Conservation (phyloP, 768 basidiomycete species). For the Lentinula sp. region DNA sequence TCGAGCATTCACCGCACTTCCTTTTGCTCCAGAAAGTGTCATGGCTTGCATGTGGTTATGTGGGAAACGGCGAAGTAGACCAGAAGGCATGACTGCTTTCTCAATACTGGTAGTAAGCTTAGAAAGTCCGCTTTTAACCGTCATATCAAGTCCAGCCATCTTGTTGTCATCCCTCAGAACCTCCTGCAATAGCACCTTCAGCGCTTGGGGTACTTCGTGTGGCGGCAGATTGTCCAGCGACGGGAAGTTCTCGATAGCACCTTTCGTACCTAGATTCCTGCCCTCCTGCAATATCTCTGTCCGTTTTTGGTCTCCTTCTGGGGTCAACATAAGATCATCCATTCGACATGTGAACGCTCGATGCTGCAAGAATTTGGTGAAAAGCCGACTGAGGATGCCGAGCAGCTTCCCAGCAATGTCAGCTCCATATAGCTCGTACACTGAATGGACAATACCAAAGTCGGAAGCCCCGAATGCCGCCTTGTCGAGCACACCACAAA, state of each 20-base stretch:
- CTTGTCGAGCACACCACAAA: slow-evolving; percentile 95
- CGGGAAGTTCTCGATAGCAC: slow-evolving; percentile 87
- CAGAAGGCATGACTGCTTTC: slow-evolving; percentile 79
- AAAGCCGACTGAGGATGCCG: slow-evolving; percentile 86
- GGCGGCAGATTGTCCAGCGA: slow-evolving; percentile 50
- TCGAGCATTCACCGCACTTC: slow-evolving; percentile 93
- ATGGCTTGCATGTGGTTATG: slow-evolving; percentile 99
- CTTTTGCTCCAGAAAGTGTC: slow-evolving; percentile 98
- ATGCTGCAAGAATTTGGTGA: slow-evolving; percentile 96
- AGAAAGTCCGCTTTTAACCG: slow-evolving; percentile 79
- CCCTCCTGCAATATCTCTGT: slow-evolving; percentile 61
- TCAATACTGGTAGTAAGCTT: slow-evolving; percentile 89
- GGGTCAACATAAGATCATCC: slow-evolving; percentile 93
- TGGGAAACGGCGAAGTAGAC: slow-evolving; percentile 90
- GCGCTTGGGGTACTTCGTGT: slow-evolving; percentile 48
- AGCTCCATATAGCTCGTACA: slow-evolving; percentile 92
- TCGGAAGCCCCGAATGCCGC: slow-evolving; percentile 95
- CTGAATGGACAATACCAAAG: slow-evolving; percentile 94
- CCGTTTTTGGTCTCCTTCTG: slow-evolving; percentile 69
- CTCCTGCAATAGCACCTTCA: slow-evolving; percentile 76
- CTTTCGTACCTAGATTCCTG: slow-evolving; percentile 72
- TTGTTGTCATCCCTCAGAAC: slow-evolving; percentile 93
- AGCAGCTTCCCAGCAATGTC: slow-evolving; percentile 86
- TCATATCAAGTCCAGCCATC: slow-evolving; percentile 95
- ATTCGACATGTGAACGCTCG: slow-evolving; percentile 98